These are phyloP conservation scores for Aspergillus sclerotiicarbonarius DNA, from an alignment of 495 filamentous ascomycete genomes.

Conservation along the genomic window DNA sequence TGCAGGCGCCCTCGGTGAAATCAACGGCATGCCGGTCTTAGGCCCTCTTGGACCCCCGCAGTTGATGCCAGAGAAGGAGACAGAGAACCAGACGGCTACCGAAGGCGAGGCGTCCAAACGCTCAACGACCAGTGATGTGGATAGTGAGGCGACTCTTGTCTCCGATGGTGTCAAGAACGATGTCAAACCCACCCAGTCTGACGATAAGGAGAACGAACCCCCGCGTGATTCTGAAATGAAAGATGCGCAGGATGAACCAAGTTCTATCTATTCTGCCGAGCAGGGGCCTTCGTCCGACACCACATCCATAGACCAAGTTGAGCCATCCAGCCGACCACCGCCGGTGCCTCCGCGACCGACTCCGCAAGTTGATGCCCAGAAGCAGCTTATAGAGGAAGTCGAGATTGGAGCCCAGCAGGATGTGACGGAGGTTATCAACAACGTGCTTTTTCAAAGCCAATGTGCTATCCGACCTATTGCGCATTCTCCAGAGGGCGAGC, in stretches of 20 bases:
- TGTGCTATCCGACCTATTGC: slow-evolving; percentile 72
- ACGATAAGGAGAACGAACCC: slow-evolving; percentile 46
- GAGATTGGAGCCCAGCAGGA: slow-evolving; percentile 77
- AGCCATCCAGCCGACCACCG: slow-evolving; percentile 34
- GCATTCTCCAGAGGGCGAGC: slow-evolving; percentile 64
- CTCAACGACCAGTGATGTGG: slow-evolving; percentile 27
- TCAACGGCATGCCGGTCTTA: slow-evolving; percentile 49
- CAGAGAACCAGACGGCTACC: slow-evolving; percentile 15
- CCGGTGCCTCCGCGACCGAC: slow-evolving; percentile 49
- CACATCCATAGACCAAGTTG: slow-evolving; percentile 6
- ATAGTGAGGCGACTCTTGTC: slow-evolving; percentile 55
- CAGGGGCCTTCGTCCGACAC: slow-evolving; percentile 6
- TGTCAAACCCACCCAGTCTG: slow-evolving; percentile 19
- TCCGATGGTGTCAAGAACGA: slow-evolving; percentile 32
- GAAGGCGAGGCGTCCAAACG: slow-evolving; percentile 20
- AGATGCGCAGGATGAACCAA: slow-evolving; percentile 15
- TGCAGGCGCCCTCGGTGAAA: slow-evolving; percentile 44
- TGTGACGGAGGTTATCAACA: slow-evolving; percentile 91
- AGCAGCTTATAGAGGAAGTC: slow-evolving; percentile 50
- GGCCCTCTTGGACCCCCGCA: slow-evolving; percentile 52
- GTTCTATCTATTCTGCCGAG: no score
- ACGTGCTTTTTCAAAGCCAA: slow-evolving; percentile 84
- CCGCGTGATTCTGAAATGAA: slow-evolving; percentile 22
- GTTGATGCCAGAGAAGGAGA: slow-evolving; percentile 20
- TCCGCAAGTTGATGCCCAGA: slow-evolving; percentile 32